phyloP scores from a whole-genome alignment of 2,329 filamentous ascomycete genomes.

The Rosellinia necatrix region DNA sequence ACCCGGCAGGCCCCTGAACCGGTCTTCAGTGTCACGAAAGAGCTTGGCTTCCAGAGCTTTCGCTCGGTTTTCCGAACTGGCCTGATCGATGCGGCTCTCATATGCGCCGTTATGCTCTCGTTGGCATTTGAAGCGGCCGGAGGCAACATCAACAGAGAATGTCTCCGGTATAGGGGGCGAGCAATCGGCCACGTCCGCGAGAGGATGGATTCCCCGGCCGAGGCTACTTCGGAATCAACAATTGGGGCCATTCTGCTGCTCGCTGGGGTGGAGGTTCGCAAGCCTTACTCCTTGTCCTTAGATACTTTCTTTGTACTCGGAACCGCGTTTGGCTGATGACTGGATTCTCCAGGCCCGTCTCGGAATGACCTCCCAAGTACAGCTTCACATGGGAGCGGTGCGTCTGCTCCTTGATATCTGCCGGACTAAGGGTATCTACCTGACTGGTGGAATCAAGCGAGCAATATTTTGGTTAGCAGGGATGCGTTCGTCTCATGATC shows the following conservation, averaged over 20 bases:
- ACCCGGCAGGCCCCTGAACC: slow-evolving; percentile 39
- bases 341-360: slow-evolving; percentile 43
- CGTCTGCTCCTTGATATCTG: slow-evolving; percentile 43
- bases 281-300: background rate
- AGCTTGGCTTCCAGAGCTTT: slow-evolving; percentile 47
- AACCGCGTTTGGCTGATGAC: slow-evolving; percentile 10
- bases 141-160: slow-evolving; percentile 39
- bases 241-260: slow-evolving; percentile 49
- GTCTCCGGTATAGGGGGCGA: slow-evolving; percentile 43
- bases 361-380: slow-evolving; percentile 43
- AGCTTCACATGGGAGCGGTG: slow-evolving; percentile 49
- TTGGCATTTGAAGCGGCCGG: slow-evolving; percentile 40
- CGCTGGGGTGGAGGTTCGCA: slow-evolving; percentile 47
- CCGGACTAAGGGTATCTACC: slow-evolving; percentile 33
- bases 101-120: slow-evolving; percentile 48
- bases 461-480: slow-evolving; percentile 49
- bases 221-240: slow-evolving; percentile 43
- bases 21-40: slow-evolving; percentile 44
- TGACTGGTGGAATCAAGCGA: slow-evolving; percentile 49
- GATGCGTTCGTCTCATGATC: background rate
- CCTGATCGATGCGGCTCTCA: slow-evolving; percentile 43
- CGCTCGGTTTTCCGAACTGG: slow-evolving; percentile 42
- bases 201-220: slow-evolving; percentile 39
- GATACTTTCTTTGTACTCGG: background rate
- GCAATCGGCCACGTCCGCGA: slow-evolving; percentile 42